Percentiles rank a stretch among this genome's conserved stretches.
Evolutionary conservation across 2,329 filamentous ascomycete genomes (phyloP).

Genomic region (Elsinoe fawcettii): DNA sequence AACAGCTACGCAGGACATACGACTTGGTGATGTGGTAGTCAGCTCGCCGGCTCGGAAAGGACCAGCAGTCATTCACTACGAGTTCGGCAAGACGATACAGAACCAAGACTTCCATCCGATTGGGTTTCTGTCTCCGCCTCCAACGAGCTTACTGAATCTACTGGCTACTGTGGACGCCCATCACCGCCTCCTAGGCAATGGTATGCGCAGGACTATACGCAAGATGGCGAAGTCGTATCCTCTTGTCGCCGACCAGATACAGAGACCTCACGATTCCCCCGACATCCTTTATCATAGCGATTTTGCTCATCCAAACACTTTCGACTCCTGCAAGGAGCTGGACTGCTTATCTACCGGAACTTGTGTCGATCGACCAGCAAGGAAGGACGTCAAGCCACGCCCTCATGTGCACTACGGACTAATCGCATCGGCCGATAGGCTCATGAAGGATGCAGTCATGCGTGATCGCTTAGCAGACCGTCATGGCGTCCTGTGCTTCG

Average conservation of each 20-base stretch:
- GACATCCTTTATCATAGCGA: not conserved
- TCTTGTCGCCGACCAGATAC: not conserved
- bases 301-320: not conserved
- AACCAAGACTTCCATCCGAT: constrained; percentile 12
- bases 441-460: constrained; percentile 13
- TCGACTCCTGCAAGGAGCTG: not conserved
- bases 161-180: not conserved
- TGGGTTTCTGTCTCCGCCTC: not conserved
- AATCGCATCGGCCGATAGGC: constrained; percentile 17
- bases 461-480: constrained; percentile 7
- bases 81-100: constrained; percentile 18
- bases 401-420: constrained; percentile 10
- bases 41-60: constrained; percentile 14
- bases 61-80: constrained; percentile 23
- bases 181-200: not conserved
- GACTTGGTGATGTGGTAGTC: constrained; percentile 10
- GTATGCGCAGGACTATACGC: not conserved
- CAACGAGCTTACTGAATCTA: not conserved
- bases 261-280: not conserved
- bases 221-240: not conserved
- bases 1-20: not conserved
- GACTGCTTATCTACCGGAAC: not conserved
- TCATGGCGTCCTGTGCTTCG: constrained; percentile 20
- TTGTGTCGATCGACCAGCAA: not conserved
- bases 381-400: not conserved